These are phyloP conservation scores for Aspergillus indologenus DNA, from an alignment of 495 filamentous ascomycete genomes.

Conservation along the genomic window DNA sequence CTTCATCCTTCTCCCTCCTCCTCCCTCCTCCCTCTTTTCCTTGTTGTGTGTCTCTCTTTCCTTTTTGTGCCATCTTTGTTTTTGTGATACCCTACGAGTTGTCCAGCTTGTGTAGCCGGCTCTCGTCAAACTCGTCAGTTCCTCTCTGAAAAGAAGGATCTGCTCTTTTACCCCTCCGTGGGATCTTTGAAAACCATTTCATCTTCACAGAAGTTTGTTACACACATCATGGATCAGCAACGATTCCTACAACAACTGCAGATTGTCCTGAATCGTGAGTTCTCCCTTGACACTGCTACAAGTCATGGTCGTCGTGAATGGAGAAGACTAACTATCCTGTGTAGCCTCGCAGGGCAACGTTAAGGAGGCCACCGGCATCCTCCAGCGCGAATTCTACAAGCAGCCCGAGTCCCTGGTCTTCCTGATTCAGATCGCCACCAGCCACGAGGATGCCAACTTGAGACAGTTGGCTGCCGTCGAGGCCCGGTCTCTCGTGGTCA, in stretches of 20 bases:
- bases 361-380: constrained; percentile 82
- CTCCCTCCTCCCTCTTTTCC: constrained; percentile 18
- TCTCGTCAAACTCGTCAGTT: constrained; percentile 19
- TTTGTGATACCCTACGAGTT: constrained; percentile 41
- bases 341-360: constrained; percentile 52
- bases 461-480: constrained; percentile 91
- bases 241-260: constrained; percentile 70
- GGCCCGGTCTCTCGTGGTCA: constrained; percentile 72
- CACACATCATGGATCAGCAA: constrained; percentile 65
- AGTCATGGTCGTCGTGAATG: background rate
- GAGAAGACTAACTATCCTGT: constrained; percentile 6
- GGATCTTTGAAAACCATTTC: constrained; percentile 23
- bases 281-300: background rate
- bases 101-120: constrained; percentile 38
- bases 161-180: constrained; percentile 10
- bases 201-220: constrained; percentile 13
- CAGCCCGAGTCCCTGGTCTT: constrained; percentile 76
- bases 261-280: constrained; percentile 72
- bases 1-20: constrained; percentile 16
- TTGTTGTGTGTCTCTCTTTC: constrained; percentile 24
- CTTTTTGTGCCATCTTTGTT: constrained; percentile 28
- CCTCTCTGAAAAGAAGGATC: constrained; percentile 8
- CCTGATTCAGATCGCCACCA: constrained; percentile 80
- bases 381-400: constrained; percentile 89
- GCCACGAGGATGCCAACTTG: constrained; percentile 65